Base-by-base conservation (phyloP, 495 filamentous ascomycete species). In the Podospora anserina region DNA sequence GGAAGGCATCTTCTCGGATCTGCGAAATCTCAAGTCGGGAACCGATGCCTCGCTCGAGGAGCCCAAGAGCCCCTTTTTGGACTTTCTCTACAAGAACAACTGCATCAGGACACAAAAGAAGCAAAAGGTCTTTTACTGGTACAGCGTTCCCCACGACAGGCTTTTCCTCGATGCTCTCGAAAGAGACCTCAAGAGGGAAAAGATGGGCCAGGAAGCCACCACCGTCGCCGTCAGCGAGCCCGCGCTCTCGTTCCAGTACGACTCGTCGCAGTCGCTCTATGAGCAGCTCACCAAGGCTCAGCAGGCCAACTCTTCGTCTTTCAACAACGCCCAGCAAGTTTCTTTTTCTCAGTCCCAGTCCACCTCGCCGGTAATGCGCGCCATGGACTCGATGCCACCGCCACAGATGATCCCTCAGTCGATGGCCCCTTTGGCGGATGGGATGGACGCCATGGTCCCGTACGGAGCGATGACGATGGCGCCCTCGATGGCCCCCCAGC, bases 111-210 rank as follows among this genome's bases (percentile, higher is more conserved):
- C 95, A 28, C 95, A 99, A 80, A 99, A 99, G 88, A 99, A 99
- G 86, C 95, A 99, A 77, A 99, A 99, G 84, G 95, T 99, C 71
- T 99, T 99, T 74, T 99, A 97, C 82, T 99, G 95, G 95, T 99
- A 99, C 80, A 97, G 94, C 82, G 95, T 99, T 65, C 95, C 95
- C 6, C 95, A 99, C 78, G 95, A 99, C 82, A 88, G 95, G 44
- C 88, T 99, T 54, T 99, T 99, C 81, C 88, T 98, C 66, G 95
- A 99, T 84, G 95, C 95, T 58, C 84, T 99, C 77, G 95, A 99
- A 83, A 89, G 95, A 67, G 95, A 99, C 76, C 79, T 99, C 77
- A 99, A 99, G 88, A 87, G 95, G 74, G 95, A 99, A 82, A 99
- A 99, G 86, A 97, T 97, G 94, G 89, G 90, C 69, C 95, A 99